Evolutionary conservation across 495 filamentous ascomycete species (phyloP).

Genomic region (Talaromyces nanjingensis): DNA sequence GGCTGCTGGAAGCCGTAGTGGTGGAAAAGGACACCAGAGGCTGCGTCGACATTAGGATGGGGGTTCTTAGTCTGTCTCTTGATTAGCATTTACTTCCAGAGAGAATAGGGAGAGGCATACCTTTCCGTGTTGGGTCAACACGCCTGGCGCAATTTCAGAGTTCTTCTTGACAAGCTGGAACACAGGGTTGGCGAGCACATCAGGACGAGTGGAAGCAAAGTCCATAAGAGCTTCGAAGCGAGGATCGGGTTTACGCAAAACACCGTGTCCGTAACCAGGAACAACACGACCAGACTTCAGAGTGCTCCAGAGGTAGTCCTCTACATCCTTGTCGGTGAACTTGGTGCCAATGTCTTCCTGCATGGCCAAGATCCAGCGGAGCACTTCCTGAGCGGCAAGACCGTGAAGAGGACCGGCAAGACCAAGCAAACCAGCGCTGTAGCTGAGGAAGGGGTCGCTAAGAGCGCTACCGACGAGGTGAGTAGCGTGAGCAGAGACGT

Average conservation of each 20-base stretch:
- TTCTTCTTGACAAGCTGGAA: conserved; percentile 92
- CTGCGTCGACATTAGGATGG: conserved; percentile 90
- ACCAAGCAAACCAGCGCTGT: conserved; percentile 92
- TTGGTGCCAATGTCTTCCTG: conserved; percentile 73
- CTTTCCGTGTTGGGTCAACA: conserved; percentile 90
- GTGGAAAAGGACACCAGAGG: conserved; percentile 89
- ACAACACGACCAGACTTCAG: conserved; percentile 92
- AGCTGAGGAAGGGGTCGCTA: conserved; percentile 90
- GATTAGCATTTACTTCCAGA: conserved; percentile 12
- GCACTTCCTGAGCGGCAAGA: conserved; percentile 92
- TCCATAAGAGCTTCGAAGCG: conserved; percentile 95
- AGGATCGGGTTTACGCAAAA: conserved; percentile 93
- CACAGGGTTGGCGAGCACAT: conserved; percentile 79
- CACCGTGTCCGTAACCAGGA: conserved; percentile 96
- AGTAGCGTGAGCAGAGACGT: conserved; percentile 95
- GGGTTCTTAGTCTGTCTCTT: conserved; percentile 83
- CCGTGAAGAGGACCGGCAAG: conserved; percentile 93
- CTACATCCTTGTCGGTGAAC: conserved; percentile 72
- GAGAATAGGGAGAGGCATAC: conserved; percentile 22
- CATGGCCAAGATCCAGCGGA: conserved; percentile 94
- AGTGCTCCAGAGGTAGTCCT: conserved; percentile 84
- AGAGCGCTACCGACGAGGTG: conserved; percentile 95
- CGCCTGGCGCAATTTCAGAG: conserved; percentile 70
- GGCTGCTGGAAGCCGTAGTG: conserved; percentile 97
- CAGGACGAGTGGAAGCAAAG: conserved; percentile 77